Base-by-base conservation (phyloP, 768 basidiomycete species). In the Mycena epipterygia region DNA sequence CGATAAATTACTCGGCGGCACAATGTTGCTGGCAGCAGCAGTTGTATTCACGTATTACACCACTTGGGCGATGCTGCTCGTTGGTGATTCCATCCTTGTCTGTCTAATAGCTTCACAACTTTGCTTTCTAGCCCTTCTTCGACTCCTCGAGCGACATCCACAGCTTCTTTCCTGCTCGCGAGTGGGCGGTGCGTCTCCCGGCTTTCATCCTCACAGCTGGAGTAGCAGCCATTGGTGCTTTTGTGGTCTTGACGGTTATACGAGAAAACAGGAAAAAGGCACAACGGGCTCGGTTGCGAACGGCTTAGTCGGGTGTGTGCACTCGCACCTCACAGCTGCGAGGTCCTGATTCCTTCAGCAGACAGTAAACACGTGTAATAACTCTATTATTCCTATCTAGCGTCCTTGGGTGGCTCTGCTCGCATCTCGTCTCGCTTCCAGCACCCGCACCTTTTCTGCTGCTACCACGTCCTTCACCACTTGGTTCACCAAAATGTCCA, bases 141-240 rank as follows among this genome's bases (percentile, higher is more conserved):
- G 91, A 94, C 67, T 70, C 85, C 2, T 86, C 89, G 3, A 95
- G 90, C 75, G 88, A 91, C 23, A 84, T 97, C 33, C 95, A 96
- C 71, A 73, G 77, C 48, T 90, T 89, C 81, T 98, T 99, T 79
- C 97, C 95, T 0, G 78, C 94, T 7, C 86, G 97, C 56, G 95
- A 98, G 84, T 98, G 96, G 95, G 97, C 95, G 13, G 85, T 98
- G 57, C 89, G 93, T 23, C 79, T 98, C 52, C 96, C 97, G 42
- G 92, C 94, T 3, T 88, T 95, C 79, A 83, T 97, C 57, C 88
- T 99, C 11, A 86, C 96, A 7, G 77, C 93, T 12, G 97, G 96
- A 8, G 82, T 98, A 41, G 85, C 90, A n/a, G 91, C 86, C 14
- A 92, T 98, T 44, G 94, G 94, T 14, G 76, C 86, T 42, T 95